Percentiles rank a stretch among this genome's conserved stretches.
phyloP scores from a whole-genome alignment of 495 filamentous ascomycete species.

The Xylaria nigripes region DNA sequence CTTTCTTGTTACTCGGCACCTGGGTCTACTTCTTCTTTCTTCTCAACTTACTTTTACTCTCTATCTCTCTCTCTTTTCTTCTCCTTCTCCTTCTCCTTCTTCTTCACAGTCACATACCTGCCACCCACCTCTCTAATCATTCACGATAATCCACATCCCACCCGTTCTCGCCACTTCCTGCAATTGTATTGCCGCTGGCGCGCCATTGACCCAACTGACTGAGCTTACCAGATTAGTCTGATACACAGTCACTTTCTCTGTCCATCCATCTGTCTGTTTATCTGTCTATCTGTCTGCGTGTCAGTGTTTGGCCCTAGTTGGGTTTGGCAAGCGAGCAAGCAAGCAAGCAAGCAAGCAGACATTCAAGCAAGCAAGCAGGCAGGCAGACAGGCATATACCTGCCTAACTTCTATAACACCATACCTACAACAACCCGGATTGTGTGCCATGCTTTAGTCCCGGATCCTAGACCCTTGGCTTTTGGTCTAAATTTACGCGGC shows the following conservation, averaged over 20 bases:
- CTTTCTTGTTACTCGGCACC: slow-evolving; percentile 5
- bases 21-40: neutral
- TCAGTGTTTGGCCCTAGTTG: slow-evolving; percentile 2
- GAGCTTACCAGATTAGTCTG: neutral
- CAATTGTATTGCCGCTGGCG: neutral
- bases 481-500: slow-evolving; percentile 9
- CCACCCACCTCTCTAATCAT: neutral
- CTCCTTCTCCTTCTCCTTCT: neutral
- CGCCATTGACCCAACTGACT: neutral
- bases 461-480: slow-evolving; percentile 8
- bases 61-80: neutral
- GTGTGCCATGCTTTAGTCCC: slow-evolving; percentile 5
- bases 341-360: slow-evolving; percentile 3
- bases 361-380: slow-evolving; percentile 2
- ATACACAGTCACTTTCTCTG: neutral
- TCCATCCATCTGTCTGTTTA: neutral
- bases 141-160: neutral
- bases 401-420: slow-evolving; percentile 8
- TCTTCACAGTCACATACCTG: neutral
- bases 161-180: neutral
- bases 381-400: neutral
- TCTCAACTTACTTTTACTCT: neutral
- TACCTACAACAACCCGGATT: slow-evolving; percentile 1
- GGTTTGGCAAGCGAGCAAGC: neutral
- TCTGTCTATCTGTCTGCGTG: neutral